These are phyloP conservation scores for Sporobolus alterniflorus DNA, from an alignment of 202 grass and related monocot species.

Conservation along the genomic window DNA sequence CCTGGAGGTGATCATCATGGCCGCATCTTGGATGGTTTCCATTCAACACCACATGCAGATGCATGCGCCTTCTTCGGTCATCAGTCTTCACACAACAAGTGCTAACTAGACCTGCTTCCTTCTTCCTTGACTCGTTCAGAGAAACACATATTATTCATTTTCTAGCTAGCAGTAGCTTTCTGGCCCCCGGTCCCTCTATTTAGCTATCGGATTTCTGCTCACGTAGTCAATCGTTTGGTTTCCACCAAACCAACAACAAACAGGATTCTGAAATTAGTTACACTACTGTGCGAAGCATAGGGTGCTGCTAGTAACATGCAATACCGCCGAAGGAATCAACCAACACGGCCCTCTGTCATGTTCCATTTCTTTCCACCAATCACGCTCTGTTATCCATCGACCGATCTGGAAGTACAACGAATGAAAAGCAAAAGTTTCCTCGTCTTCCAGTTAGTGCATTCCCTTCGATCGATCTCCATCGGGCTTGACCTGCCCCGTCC, in stretches of 20 bases:
- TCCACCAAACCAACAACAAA: not conserved
- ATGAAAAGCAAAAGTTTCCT: constrained; percentile 11
- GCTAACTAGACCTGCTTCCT: not conserved
- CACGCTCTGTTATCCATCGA: not conserved
- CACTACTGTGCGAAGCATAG: not conserved
- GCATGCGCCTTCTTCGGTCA: no score
- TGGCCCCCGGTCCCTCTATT: no score
- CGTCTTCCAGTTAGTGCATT: not conserved
- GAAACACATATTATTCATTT: not conserved
- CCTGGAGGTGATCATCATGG: constrained; percentile 8
- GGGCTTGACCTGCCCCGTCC: not conserved
- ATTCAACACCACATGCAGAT: constrained; percentile 19
- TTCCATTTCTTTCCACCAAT: not conserved
- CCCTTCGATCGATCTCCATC: not conserved
- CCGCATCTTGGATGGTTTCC: constrained; percentile 41
- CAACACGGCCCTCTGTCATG: not conserved
- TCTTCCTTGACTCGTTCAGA: not conserved
- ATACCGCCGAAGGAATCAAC: not conserved
- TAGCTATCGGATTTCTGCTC: not conserved
- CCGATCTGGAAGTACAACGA: not conserved
- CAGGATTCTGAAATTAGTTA: not conserved
- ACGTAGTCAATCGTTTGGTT: not conserved
- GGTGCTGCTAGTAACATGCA: constrained; percentile 25
- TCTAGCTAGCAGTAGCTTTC: no score
- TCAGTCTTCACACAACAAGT: not conserved